phyloP scores from a whole-genome alignment of 2,329 filamentous ascomycete species.

The Aspergillus sclerotialis region DNA sequence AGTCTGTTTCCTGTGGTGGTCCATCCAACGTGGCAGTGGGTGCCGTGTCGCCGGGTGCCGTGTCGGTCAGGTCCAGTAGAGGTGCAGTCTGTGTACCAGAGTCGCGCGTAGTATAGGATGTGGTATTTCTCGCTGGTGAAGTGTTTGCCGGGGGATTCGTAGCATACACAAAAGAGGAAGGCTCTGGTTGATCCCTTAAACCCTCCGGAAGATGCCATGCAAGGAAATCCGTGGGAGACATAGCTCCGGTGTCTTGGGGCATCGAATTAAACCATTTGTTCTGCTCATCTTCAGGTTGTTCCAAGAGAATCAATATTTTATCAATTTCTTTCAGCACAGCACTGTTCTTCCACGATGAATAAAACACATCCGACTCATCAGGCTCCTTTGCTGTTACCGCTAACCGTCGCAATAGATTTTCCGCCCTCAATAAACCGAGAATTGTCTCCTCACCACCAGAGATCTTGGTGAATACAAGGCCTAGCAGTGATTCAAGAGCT shows the following conservation, averaged over 20 bases:
- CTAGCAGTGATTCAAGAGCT: constrained; percentile 62
- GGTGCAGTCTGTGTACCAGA: constrained; percentile 18
- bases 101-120: constrained; percentile 15
- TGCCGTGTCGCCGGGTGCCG: too few relatives aligned
- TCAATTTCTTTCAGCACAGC: constrained; percentile 58
- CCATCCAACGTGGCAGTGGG: not conserved
- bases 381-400: constrained; percentile 32
- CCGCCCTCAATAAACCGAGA: constrained; percentile 46
- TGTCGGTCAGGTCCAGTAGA: constrained; percentile 1
- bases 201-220: constrained; percentile 28
- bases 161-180: too few relatives aligned
- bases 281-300: constrained; percentile 32
- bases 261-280: too few relatives aligned
- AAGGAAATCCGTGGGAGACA: too few relatives aligned
- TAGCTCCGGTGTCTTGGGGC: too few relatives aligned
- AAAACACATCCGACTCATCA: constrained; percentile 50
- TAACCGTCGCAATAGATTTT: constrained; percentile 31
- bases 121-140: constrained; percentile 6
- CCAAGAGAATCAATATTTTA: constrained; percentile 46
- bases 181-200: too few relatives aligned
- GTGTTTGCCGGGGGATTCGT: constrained; percentile 14
- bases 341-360: constrained; percentile 58
- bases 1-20: too few relatives aligned
- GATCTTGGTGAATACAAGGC: constrained; percentile 58
- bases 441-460: constrained; percentile 54